A percentile compares a stretch with the other conserved stretches of the same genome.
These are phyloP conservation scores for Pythium apleroticum DNA, from an alignment of 352 stramenopile species.

Conservation along the genomic window DNA sequence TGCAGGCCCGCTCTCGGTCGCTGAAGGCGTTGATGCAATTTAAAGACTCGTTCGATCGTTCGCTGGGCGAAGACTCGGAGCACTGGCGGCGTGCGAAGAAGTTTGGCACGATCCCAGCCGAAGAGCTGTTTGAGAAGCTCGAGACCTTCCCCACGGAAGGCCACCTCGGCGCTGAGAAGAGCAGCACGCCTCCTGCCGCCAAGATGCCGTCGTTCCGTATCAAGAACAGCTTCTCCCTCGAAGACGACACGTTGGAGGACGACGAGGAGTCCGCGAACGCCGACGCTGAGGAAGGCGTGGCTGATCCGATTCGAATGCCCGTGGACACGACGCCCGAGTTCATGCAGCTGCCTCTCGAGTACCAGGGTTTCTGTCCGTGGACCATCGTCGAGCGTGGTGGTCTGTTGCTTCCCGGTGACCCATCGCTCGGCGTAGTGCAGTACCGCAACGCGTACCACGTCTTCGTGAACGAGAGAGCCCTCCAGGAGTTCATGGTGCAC, in stretches of 20 bases:
- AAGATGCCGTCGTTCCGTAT: conserved; percentile 28
- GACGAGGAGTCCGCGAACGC: conserved; percentile 16
- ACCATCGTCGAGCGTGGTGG: conserved; percentile 88
- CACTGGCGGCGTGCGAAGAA: conserved; percentile 55
- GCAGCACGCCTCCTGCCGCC: background rate
- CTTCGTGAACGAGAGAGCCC: conserved; percentile 89
- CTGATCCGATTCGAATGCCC: conserved; percentile 77
- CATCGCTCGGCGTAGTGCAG: conserved; percentile 89
- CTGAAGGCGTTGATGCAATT: conserved; percentile 72
- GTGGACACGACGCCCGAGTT: conserved; percentile 93
- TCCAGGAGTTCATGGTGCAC: conserved; percentile 88
- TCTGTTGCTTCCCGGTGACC: conserved; percentile 90
- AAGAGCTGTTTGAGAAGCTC: conserved; percentile 71
- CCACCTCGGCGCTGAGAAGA: conserved; percentile 22
- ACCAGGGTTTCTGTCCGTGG: conserved; percentile 94
- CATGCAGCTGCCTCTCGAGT: conserved; percentile 93
- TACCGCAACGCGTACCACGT: conserved; percentile 91
- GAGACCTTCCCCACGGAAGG: conserved; percentile 58
- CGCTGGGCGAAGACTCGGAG: conserved; percentile 52
- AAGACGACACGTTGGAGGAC: conserved; percentile 33
- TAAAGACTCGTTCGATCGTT: conserved; percentile 70
- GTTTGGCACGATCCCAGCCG: conserved; percentile 50
- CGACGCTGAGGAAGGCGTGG: conserved; percentile 43
- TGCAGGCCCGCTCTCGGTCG: conserved; percentile 65
- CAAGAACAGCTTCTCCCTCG: conserved; percentile 35